phyloP scores from a whole-genome alignment of 441 rosid species.

The Populus hybrid region DNA sequence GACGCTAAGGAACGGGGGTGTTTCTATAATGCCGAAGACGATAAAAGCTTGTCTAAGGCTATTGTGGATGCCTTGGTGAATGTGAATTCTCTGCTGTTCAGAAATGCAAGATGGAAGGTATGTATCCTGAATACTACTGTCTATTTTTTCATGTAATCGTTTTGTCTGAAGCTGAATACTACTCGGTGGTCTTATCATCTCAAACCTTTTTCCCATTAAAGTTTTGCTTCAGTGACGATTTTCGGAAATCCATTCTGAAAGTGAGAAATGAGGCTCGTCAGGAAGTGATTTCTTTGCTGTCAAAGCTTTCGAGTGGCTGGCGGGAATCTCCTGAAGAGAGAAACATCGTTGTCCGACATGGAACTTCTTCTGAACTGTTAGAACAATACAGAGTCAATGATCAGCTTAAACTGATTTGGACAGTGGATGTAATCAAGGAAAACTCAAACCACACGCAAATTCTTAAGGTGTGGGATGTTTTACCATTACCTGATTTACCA shows the following conservation, averaged over 20 bases:
- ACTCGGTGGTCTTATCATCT: not conserved
- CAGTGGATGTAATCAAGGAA: conserved; percentile 28
- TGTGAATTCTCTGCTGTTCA: conserved; percentile 11
- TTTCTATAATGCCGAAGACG: conserved; percentile 43
- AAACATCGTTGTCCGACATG: not conserved
- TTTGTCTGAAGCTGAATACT: not conserved
- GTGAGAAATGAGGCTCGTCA: conserved; percentile 5
- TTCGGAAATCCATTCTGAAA: conserved; percentile 29
- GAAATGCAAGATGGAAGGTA: conserved; percentile 46
- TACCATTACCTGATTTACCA: conserved; percentile 24
- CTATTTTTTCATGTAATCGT: too few species aligned
- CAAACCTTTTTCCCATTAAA: not conserved
- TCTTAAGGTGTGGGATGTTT: conserved; percentile 42
- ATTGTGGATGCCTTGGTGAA: conserved; percentile 18
- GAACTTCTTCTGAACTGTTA: conserved; percentile 19
- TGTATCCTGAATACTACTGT: too few species aligned
- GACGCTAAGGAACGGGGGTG: conserved; percentile 42
- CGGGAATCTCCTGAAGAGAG: conserved; percentile 11
- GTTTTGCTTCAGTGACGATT: conserved; percentile 37
- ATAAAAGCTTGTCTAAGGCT: conserved; percentile 27
- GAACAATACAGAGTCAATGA: conserved; percentile 22
- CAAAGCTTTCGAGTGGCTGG: conserved; percentile 41
- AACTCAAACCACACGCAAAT: conserved; percentile 25
- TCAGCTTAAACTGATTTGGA: conserved; percentile 27
- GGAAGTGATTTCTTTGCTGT: conserved; percentile 16